phyloP scores from a whole-genome alignment of 73 alveolate species.

The Loxodes magnus region DNA sequence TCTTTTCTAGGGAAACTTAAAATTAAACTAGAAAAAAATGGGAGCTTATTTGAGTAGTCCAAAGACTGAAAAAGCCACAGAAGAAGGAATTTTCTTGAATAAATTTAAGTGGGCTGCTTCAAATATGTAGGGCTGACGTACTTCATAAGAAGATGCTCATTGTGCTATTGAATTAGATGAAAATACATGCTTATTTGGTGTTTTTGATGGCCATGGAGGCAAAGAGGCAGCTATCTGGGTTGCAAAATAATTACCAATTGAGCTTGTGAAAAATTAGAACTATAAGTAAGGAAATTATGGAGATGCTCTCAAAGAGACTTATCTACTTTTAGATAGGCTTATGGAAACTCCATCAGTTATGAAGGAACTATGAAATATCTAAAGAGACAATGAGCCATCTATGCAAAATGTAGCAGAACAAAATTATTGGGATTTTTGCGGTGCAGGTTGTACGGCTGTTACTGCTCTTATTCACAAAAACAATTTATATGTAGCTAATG shows the following conservation, averaged over 20 bases:
- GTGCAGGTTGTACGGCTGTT: conserved; percentile 84
- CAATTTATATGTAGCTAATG: conserved; percentile 70
- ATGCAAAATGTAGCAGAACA: no score
- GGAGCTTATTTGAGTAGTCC: conserved; percentile 57
- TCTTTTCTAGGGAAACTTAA: no score
- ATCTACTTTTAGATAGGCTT: conserved; percentile 72
- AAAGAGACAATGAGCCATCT: no score
- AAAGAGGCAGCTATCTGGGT: conserved; percentile 74
- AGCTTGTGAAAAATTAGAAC: conserved; percentile 38
- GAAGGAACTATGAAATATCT: no score
- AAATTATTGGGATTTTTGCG: no score
- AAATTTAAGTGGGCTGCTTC: conserved; percentile 48
- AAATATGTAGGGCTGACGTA: conserved; percentile 80
- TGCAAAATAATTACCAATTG: conserved; percentile 36
- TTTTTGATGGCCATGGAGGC: conserved; percentile 97
- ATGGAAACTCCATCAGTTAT: conserved; percentile 51
- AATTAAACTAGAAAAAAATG: no score
- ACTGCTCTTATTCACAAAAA: conserved; percentile 52
- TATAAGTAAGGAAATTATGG: conserved; percentile 56
- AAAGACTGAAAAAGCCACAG: conserved; percentile 23
- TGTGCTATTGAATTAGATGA: conserved; percentile 39
- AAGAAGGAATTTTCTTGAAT: conserved; percentile 21
- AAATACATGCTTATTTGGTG: conserved; percentile 67
- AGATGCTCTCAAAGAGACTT: conserved; percentile 70
- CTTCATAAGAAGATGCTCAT: conserved; percentile 83